Evolutionary conservation across 192 early-diverging fungal genomes (phyloP).

Genomic region (Helicostylum pulchrum): DNA sequence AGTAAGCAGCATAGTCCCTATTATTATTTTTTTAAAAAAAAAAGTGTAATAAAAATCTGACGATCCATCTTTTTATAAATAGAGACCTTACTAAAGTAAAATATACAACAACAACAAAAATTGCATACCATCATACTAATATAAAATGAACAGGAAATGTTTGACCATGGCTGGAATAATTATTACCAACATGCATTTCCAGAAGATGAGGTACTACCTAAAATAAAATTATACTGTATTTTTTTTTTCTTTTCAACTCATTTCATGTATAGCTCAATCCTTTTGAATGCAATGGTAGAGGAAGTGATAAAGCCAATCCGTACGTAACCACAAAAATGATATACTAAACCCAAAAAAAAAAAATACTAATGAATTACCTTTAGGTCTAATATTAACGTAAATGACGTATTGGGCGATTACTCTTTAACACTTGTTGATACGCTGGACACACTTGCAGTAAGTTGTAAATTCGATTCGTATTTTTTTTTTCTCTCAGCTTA

Average conservation of each 20-base stretch:
- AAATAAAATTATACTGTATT: neutral
- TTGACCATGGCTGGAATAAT: constrained; percentile 73
- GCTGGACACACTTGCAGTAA: constrained; percentile 78
- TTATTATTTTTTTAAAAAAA: neutral
- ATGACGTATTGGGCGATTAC: constrained; percentile 95
- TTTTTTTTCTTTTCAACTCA: neutral
- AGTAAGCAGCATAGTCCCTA: constrained; percentile 9
- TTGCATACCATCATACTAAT: neutral
- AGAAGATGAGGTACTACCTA: constrained; percentile 70
- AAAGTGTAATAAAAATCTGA: neutral
- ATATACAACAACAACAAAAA: neutral
- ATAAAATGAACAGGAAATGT: constrained; percentile 51
- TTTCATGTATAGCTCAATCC: constrained; percentile 63
- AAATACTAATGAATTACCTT: neutral
- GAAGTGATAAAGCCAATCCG: constrained; percentile 62
- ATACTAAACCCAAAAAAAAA: neutral
- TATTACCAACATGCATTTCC: constrained; percentile 89
- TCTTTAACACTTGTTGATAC: constrained; percentile 91
- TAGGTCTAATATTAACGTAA: constrained; percentile 58
- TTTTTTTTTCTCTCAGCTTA: neutral
- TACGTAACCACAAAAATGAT: constrained; percentile 24
- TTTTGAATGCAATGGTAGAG: constrained; percentile 72
- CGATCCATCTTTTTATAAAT: neutral
- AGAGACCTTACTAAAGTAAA: constrained; percentile 26
- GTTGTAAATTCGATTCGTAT: neutral